These are phyloP conservation scores for Effrenium voratum DNA, from an alignment of 73 alveolate species.

Conservation along the genomic window DNA sequence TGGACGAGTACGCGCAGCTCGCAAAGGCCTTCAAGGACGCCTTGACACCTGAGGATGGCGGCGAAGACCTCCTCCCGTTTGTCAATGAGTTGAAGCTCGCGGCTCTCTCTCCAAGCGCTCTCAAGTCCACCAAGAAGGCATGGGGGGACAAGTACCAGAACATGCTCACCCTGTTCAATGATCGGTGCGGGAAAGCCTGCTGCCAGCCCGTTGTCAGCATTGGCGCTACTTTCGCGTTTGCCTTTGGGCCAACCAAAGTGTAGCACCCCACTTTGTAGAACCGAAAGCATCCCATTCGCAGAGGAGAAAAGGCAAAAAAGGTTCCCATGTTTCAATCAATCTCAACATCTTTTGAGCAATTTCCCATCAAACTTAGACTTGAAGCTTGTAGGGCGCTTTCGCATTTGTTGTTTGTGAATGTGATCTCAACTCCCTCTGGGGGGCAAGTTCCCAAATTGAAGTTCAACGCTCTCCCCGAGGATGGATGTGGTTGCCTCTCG, in stretches of 20 bases:
- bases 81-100: slow-evolving; percentile 3
- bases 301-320: too few species aligned
- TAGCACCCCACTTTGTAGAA: too few species aligned
- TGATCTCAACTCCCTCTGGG: neutral
- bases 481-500: neutral
- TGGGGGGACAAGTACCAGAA: neutral
- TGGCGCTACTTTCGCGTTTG: too few species aligned
- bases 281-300: too few species aligned
- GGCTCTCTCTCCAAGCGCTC: neutral
- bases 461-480: too few species aligned
- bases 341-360: too few species aligned
- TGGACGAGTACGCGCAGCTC: neutral
- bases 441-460: neutral
- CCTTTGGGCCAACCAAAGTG: too few species aligned
- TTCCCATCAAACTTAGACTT: too few species aligned
- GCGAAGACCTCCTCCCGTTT: neutral
- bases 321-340: too few species aligned
- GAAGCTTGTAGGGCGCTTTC: neutral
- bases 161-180: neutral
- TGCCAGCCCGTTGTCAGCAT: too few species aligned
- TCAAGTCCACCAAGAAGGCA: neutral
- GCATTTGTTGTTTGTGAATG: neutral
- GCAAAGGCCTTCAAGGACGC: neutral
- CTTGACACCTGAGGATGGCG: neutral
- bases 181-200: neutral